Conservation (phyloP, 495 filamentous ascomycete genomes). For the Parachaetomium inaequale region DNA sequence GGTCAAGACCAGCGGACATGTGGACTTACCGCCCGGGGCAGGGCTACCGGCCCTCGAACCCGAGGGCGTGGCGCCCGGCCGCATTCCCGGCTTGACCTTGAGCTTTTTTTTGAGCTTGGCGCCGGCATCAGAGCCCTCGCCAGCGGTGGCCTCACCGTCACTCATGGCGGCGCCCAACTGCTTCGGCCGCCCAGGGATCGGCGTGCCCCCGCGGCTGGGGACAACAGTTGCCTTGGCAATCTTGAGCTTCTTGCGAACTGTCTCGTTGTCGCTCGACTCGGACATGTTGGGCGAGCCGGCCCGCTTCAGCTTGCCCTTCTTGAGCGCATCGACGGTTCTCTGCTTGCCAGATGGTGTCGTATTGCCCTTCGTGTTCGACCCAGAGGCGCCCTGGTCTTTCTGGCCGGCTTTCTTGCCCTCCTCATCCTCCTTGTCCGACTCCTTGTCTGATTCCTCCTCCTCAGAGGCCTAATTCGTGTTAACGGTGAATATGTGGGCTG, state of each 20-base stretch:
- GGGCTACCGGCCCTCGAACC: slow-evolving; percentile 54
- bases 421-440: slow-evolving; percentile 60
- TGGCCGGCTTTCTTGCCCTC: slow-evolving; percentile 68
- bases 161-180: slow-evolving; percentile 63
- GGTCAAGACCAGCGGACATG: too few relatives aligned
- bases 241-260: slow-evolving; percentile 82
- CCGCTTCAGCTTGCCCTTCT: slow-evolving; percentile 75
- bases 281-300: slow-evolving; percentile 82
- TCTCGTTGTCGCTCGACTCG: slow-evolving; percentile 85
- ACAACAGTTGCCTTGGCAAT: slow-evolving; percentile 56
- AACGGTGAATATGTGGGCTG: slow-evolving; percentile 6
- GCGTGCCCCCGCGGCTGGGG: slow-evolving; percentile 48
- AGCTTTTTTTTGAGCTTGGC: slow-evolving; percentile 61
- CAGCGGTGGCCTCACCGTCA: slow-evolving; percentile 73
- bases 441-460: slow-evolving; percentile 36
- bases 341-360: slow-evolving; percentile 70
- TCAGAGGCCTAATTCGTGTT: slow-evolving; percentile 32
- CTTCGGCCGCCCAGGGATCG: slow-evolving; percentile 54
- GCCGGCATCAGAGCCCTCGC: slow-evolving; percentile 69
- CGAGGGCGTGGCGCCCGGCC: slow-evolving; percentile 45
- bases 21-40: slow-evolving; percentile 31
- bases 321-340: slow-evolving; percentile 47
- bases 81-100: slow-evolving; percentile 47
- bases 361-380: slow-evolving; percentile 64
- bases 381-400: slow-evolving; percentile 60